Evolutionary conservation across 345 rosid species (phyloP), one percentile per base, ranked within the genome.

Genomic region (Salix exigua): DNA sequence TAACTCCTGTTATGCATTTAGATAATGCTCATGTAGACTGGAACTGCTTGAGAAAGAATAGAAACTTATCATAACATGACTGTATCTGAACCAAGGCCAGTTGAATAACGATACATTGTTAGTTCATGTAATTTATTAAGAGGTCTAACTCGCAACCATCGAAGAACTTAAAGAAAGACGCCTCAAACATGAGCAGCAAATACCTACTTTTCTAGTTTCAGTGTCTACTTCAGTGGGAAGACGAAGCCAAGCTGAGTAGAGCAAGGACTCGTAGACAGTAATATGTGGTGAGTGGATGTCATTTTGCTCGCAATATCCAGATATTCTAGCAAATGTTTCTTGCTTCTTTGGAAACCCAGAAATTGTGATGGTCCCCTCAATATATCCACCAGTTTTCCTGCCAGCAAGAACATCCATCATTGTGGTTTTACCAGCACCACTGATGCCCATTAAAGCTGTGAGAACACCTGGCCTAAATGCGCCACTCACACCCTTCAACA

Each of bases 331-430:
- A 79, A 89, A 92, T 42, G 96, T 91, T 80, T 89, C 88, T 86
- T 92, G 96, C 26, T 87, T 91, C 84, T 91, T 92, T 1, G 89
- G 91, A 72, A 81, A 91, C 40, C 97, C 97, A 5, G 97, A 92
- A 74, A 92, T 78, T 42, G 80, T 84, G 73, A 92, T 88, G 73
- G 79, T 78, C 8, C 97, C 97, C 30, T 88, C 91, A 6, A 91
- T 85, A 71, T 88, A 89, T 42, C 97, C 96, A 65, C 92, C 94
- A 30, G 92, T 89, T 84, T 92, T 92, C 75, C 97, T 85, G 65
- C 97, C 97, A 37, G 97, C 96, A 28, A 92, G 80, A 68, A 92
- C 97, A 84, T 92, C 97, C 97, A 92, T 89, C 72, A 92, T 58
- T 74, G 97, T 92, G 37, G 97, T 91, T 85, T 92, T 92, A 5